These are phyloP conservation scores for Xylaria telfairii DNA, from an alignment of 495 filamentous ascomycete species.

Conservation along the genomic window DNA sequence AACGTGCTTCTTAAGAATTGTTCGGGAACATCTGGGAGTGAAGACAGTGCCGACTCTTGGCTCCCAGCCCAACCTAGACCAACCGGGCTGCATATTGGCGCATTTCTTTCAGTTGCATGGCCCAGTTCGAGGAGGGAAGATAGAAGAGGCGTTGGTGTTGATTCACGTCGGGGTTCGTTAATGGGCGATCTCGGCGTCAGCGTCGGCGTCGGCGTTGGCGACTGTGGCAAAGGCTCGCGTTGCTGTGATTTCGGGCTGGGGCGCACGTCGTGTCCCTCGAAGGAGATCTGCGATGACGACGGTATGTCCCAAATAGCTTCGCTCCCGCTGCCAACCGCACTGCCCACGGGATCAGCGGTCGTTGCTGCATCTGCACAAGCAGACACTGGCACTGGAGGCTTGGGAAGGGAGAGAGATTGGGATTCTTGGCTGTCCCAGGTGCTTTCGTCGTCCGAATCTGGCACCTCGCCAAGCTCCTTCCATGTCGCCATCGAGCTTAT, in stretches of 20 bases:
- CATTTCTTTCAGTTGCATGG: background rate
- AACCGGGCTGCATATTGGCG: background rate
- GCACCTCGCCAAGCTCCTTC: conserved; percentile 64
- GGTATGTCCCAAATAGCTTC: conserved; percentile 37
- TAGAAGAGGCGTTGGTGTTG: conserved; percentile 28
- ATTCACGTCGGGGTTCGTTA: conserved; percentile 13
- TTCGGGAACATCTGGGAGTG: background rate
- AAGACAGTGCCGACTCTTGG: conserved; percentile 2
- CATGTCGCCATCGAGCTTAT: conserved; percentile 55
- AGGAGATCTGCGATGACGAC: conserved; percentile 29
- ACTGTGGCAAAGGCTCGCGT: background rate
- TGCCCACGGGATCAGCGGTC: background rate
- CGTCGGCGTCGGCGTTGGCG: background rate
- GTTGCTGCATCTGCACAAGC: conserved; percentile 4
- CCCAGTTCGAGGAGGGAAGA: conserved; percentile 26
- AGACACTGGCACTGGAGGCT: conserved; percentile 11
- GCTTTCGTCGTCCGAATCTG: conserved; percentile 63
- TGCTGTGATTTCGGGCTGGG: conserved; percentile 11
- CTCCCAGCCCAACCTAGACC: background rate
- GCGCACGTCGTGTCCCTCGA: conserved; percentile 16
- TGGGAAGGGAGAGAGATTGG: conserved; percentile 28
- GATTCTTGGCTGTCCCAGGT: conserved; percentile 49
- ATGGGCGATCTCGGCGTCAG: conserved; percentile 15
- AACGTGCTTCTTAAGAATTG: conserved; percentile 22
- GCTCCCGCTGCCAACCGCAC: background rate